phyloP scores from a whole-genome alignment of 225 moss, liverwort and hornwort genomes.

The Physcomitrium patens region DNA sequence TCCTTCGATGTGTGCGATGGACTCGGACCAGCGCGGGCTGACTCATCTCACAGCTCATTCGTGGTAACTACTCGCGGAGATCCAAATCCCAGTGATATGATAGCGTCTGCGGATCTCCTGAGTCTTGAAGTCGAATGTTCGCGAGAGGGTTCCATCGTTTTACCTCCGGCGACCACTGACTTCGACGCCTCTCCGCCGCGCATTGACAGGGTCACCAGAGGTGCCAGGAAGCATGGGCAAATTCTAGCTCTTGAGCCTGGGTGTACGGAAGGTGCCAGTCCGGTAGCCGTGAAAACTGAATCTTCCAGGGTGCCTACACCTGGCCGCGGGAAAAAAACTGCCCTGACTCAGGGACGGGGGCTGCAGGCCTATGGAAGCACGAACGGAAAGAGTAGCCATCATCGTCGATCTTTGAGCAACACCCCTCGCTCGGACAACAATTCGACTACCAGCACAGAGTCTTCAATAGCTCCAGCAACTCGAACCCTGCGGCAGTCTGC shows the following conservation, averaged over 20 bases:
- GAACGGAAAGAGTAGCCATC: constrained; percentile 30
- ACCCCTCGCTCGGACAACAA: constrained; percentile 32
- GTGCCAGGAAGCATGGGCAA: constrained; percentile 28
- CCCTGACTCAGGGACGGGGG: constrained; percentile 19
- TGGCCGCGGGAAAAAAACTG: constrained; percentile 31
- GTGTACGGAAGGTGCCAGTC: constrained; percentile 8
- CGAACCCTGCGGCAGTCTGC: constrained; percentile 54
- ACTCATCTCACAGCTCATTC: constrained; percentile 6
- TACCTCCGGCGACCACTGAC: constrained; percentile 13
- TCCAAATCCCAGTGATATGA: constrained; percentile 14
- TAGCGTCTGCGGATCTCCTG: constrained; percentile 11
- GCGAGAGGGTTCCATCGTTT: constrained; percentile 22
- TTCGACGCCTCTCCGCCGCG: no score
- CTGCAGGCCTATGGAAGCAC: constrained; percentile 4
- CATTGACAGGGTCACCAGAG: background rate
- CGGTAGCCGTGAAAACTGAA: background rate
- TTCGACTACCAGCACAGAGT: constrained; percentile 7
- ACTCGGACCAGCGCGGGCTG: background rate
- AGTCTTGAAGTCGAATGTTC: background rate
- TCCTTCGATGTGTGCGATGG: constrained; percentile 38
- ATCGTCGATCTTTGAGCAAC: constrained; percentile 49
- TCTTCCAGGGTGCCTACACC: constrained; percentile 25
- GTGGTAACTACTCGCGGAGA: constrained; percentile 33
- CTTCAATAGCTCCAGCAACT: constrained; percentile 15
- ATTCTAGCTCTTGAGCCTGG: constrained; percentile 24